A percentile compares a stretch with the other conserved stretches of the same genome.
These are phyloP conservation scores for Bertia moriformis DNA, from an alignment of 2,329 filamentous ascomycete genomes.

Conservation along the genomic window DNA sequence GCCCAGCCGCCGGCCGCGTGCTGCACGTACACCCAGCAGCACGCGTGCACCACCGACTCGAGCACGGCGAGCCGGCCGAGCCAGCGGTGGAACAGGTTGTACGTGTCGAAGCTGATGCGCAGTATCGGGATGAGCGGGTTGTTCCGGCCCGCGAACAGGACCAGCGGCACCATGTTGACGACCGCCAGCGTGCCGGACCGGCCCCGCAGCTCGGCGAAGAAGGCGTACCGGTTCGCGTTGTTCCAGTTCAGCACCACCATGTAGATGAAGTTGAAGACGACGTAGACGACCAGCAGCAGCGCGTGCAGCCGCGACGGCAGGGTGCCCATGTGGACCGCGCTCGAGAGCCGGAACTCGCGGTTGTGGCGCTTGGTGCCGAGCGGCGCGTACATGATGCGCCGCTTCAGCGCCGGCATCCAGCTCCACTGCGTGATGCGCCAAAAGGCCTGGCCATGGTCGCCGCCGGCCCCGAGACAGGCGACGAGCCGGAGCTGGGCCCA, in stretches of 20 bases:
- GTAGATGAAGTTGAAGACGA: constrained; percentile 12
- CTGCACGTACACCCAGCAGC: background rate
- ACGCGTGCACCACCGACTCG: background rate
- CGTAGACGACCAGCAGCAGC: constrained; percentile 10
- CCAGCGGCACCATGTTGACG: constrained; percentile 24
- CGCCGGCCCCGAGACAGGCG: constrained; percentile 36
- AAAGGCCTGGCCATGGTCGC: constrained; percentile 38
- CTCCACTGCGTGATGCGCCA: constrained; percentile 42
- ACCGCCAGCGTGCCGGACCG: constrained; percentile 23
- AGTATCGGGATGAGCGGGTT: constrained; percentile 24
- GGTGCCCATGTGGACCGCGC: constrained; percentile 44
- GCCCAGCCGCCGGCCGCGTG: background rate
- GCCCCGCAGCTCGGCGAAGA: constrained; percentile 16
- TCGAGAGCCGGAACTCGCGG: constrained; percentile 47
- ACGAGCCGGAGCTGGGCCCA: constrained; percentile 44
- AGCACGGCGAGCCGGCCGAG: background rate
- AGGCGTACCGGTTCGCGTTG: constrained; percentile 1
- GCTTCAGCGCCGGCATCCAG: constrained; percentile 49
- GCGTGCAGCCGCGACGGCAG: constrained; percentile 26
- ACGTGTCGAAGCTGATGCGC: constrained; percentile 24
- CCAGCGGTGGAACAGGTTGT: constrained; percentile 12
- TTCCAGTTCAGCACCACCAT: constrained; percentile 12
- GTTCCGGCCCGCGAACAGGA: constrained; percentile 23
- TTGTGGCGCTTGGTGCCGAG: constrained; percentile 53
- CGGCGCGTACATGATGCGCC: constrained; percentile 47